phyloP scores from a whole-genome alignment of 345 rosid genomes.

The Zanthoxylum bungeanum region DNA sequence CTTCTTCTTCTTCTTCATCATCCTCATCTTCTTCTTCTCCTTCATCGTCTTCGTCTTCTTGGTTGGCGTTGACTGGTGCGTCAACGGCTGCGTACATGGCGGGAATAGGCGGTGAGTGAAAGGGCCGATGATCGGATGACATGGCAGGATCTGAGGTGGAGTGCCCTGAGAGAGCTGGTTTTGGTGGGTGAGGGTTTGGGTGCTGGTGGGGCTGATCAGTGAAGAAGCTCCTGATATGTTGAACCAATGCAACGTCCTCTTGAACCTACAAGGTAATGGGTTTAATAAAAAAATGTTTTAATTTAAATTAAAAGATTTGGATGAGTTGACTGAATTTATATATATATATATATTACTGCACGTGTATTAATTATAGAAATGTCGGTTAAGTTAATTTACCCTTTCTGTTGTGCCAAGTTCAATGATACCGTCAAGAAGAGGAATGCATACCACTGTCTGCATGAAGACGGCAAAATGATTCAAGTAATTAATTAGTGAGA shows the following conservation, averaged over 20 bases:
- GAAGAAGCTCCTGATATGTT: constrained; percentile 63
- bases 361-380: too few species aligned
- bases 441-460: constrained; percentile 94
- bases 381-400: constrained; percentile 39
- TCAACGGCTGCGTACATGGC: constrained; percentile 25
- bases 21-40: constrained; percentile 30
- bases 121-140: constrained; percentile 46
- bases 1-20: constrained; percentile 32
- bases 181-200: constrained; percentile 42
- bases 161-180: constrained; percentile 76
- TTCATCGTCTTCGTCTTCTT: constrained; percentile 35
- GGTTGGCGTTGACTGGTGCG: constrained; percentile 23
- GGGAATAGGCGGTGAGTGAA: constrained; percentile 35
- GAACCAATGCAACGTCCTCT: constrained; percentile 53
- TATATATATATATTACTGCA: too few species aligned
- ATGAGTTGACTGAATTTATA: too few species aligned
- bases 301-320: too few species aligned
- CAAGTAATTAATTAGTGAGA: neutral
- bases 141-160: constrained; percentile 66
- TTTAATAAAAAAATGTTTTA: too few species aligned
- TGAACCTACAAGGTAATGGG: constrained; percentile 34
- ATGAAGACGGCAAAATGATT: neutral
- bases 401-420: constrained; percentile 78
- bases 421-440: constrained; percentile 83
- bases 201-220: constrained; percentile 31